These are phyloP conservation scores for Omphalotus guepiniiformis DNA, from an alignment of 768 basidiomycete genomes.

Conservation along the genomic window DNA sequence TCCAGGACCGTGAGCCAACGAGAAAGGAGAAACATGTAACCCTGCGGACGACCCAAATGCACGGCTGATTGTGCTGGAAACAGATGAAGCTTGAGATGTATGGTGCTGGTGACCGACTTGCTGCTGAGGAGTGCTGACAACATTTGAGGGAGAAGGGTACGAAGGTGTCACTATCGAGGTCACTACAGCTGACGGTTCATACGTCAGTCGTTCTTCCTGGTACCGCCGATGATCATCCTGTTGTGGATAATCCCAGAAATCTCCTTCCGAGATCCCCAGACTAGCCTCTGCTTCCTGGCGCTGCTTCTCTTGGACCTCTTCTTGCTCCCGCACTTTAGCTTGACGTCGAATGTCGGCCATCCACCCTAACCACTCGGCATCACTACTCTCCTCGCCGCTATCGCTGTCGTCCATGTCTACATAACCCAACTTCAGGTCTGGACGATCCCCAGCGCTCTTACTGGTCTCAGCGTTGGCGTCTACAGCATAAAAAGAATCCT, in stretches of 20 bases:
- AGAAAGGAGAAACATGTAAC: neutral
- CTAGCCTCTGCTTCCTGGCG: slow-evolving; percentile 3
- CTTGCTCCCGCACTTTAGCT: slow-evolving; percentile 23
- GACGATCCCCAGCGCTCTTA: slow-evolving; percentile 8
- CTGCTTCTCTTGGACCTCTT: slow-evolving; percentile 1
- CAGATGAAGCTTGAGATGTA: neutral
- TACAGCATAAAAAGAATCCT: slow-evolving; percentile 10
- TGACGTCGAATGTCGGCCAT: slow-evolving; percentile 49
- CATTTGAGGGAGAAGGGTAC: neutral
- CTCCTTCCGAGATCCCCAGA: slow-evolving; percentile 4
- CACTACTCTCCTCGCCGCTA: slow-evolving; percentile 41
- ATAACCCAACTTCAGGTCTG: slow-evolving; percentile 12
- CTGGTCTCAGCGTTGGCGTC: slow-evolving; percentile 16
- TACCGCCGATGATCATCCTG: slow-evolving; percentile 18
- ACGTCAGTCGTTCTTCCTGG: slow-evolving; percentile 17
- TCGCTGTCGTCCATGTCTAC: slow-evolving; percentile 33
- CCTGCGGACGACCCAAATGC: neutral
- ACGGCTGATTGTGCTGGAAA: neutral
- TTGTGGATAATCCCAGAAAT: slow-evolving; percentile 10
- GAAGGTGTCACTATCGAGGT: slow-evolving; percentile 8
- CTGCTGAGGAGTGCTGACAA: neutral
- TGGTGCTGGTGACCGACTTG: neutral
- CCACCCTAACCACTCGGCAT: slow-evolving; percentile 69
- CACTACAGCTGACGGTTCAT: slow-evolving; percentile 30
- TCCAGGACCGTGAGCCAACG: neutral